A percentile compares a stretch with the other conserved stretches of the same genome.
These are phyloP conservation scores for Zelonia costaricensis DNA, from an alignment of 208 protist genomes.

Conservation along the genomic window DNA sequence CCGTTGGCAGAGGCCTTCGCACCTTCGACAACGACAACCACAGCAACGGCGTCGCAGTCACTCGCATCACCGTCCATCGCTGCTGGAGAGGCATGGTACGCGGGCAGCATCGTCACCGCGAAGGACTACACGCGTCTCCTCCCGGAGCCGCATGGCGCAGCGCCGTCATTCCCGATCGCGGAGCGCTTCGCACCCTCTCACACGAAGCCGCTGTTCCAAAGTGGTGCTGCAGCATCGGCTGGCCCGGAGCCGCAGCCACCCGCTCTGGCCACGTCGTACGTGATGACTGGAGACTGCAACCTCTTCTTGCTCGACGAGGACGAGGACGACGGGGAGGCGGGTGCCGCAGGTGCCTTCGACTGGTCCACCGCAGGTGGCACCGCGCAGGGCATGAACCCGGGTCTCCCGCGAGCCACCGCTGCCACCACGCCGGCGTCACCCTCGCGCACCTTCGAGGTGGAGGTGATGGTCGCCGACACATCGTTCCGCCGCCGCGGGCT, in stretches of 20 bases:
- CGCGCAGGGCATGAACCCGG: background rate
- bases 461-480: slow-evolving; percentile 90
- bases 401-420: background rate
- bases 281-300: slow-evolving; percentile 93
- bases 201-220: slow-evolving; percentile 4
- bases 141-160: background rate
- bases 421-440: background rate
- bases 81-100: background rate
- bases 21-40: too few species aligned
- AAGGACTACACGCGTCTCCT: slow-evolving; percentile 1
- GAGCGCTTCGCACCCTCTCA: slow-evolving; percentile 14
- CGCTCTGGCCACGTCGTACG: slow-evolving; percentile 16
- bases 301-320: slow-evolving; percentile 64
- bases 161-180: slow-evolving; percentile 4
- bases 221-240: background rate
- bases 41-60: background rate
- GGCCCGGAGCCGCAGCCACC: background rate
- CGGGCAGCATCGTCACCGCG: slow-evolving; percentile 19
- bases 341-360: slow-evolving; percentile 9
- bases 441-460: slow-evolving; percentile 76
- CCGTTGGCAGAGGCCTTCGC: slow-evolving; percentile 4
- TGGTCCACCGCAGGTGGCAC: slow-evolving; percentile 1
- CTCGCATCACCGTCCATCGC: background rate
- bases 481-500: slow-evolving; percentile 65
- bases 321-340: slow-evolving; percentile 23